phyloP scores from a whole-genome alignment of 495 filamentous ascomycete species.

The Tuber aestivum region DNA sequence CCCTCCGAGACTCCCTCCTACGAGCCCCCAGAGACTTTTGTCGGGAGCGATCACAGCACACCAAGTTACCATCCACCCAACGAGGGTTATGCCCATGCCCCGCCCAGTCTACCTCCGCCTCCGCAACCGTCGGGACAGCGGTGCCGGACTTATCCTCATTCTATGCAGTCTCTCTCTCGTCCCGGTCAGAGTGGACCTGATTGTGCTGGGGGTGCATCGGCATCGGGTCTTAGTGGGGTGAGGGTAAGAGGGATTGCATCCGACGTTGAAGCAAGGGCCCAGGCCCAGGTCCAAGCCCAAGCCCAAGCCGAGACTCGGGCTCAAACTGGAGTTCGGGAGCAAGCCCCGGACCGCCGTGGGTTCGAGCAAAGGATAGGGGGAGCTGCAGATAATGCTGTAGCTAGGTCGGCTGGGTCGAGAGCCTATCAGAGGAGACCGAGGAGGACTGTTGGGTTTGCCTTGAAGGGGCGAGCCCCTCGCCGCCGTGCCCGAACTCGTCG shows the following conservation, averaged over 20 bases:
- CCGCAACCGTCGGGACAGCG: neutral
- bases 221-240: neutral
- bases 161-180: neutral
- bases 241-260: neutral
- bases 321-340: neutral
- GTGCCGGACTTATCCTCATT: neutral
- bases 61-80: neutral
- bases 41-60: neutral
- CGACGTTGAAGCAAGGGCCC: neutral
- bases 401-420: neutral
- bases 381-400: neutral
- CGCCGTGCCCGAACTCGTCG: neutral
- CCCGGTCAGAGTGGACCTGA: neutral
- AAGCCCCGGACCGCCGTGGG: neutral
- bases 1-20: neutral
- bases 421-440: neutral
- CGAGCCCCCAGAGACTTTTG: neutral
- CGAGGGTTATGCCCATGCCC: neutral
- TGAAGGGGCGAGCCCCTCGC: neutral
- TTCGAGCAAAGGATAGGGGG: neutral
- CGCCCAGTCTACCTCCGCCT: neutral
- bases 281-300: neutral
- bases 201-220: neutral
- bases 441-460: neutral
- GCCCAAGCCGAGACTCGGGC: neutral